Evolutionary conservation across 2,329 filamentous ascomycete species (phyloP), one percentile per base, ranked within the genome.

Genomic region (Macrophomina pseudophaseolina): DNA sequence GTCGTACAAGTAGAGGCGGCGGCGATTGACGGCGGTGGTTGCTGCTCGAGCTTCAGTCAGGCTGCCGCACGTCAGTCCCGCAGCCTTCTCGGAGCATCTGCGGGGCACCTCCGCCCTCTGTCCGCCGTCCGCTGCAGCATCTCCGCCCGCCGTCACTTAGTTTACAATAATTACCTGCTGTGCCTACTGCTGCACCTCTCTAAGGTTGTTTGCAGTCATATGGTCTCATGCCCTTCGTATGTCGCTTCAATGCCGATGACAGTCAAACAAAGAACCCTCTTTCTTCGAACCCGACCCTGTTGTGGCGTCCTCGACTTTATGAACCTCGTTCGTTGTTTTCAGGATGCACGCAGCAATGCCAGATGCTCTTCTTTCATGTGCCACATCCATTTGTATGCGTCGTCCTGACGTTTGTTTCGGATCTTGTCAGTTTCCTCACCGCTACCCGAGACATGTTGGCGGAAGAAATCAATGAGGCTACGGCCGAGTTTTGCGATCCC

Each of bases 31-130:
- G 42, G n/a, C 49, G 38, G 63, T 35, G 5, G 51, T 46, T 49
- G 52, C 12, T 32, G 14, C 49, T 32, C 18, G 58, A 23, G 53
- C 53, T 23, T n/a, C 40, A 46, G 38, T n/a, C 54, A 59, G 56
- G 54, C 54, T 58, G 54, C 35, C 54, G 52, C 53, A 58, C 56
- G 56, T 48, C 40, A 59, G 28, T 23, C 11, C 35, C 4, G 35
- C 35, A 12, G 35, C 18, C 23, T 14, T 40, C 16, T 38, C 54
- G 38, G 54, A 38, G 54, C 40, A 35, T 42, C 35, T 4, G 56
- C 56, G 28, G 40, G 18, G 28, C 54, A 28, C 28, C 56, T 62
- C 58, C 58, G 44, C 58, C 46, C 7, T 35, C 58, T n/a, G n/a
- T 12, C 58, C 54, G 23, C 54, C 14, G 4, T 5, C 38, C 23